phyloP scores from a whole-genome alignment of 306 rosid species.

The Trifolium fragiferum region DNA sequence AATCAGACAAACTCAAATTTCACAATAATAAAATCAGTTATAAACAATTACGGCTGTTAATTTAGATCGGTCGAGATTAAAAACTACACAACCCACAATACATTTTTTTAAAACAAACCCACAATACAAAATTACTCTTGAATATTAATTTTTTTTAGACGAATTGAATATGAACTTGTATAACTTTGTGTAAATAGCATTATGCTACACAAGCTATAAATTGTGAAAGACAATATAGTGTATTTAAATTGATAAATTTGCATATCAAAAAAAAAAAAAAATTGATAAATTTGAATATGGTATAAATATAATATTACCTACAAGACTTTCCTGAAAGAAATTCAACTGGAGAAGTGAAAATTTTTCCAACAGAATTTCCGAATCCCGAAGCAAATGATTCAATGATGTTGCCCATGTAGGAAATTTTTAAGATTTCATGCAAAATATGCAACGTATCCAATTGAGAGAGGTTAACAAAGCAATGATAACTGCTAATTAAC shows the following conservation, averaged over 20 bases:
- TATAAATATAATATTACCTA: constrained; percentile 48
- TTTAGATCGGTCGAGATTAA: not conserved
- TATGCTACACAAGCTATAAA: not conserved
- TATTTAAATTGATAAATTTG: not conserved
- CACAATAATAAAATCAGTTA: not conserved
- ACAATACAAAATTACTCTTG: not conserved
- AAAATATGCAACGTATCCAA: not conserved
- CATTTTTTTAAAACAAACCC: not conserved
- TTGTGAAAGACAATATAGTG: not conserved
- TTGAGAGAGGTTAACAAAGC: not conserved
- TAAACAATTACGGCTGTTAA: too few relatives aligned
- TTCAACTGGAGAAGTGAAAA: constrained; percentile 61
- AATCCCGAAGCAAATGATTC: constrained; percentile 60
- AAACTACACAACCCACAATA: too few relatives aligned
- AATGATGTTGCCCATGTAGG: constrained; percentile 60
- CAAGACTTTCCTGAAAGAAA: constrained; percentile 76
- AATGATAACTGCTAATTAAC: not conserved
- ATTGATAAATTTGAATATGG: not conserved
- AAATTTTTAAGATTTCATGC: not conserved
- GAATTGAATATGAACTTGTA: not conserved
- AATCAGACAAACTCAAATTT: not conserved
- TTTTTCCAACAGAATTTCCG: constrained; percentile 51
- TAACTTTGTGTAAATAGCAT: not conserved
- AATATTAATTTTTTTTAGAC: too few relatives aligned
- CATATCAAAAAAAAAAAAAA: too few relatives aligned